phyloP scores from a whole-genome alignment of 768 basidiomycete species.

The Podaxis rugospora region DNA sequence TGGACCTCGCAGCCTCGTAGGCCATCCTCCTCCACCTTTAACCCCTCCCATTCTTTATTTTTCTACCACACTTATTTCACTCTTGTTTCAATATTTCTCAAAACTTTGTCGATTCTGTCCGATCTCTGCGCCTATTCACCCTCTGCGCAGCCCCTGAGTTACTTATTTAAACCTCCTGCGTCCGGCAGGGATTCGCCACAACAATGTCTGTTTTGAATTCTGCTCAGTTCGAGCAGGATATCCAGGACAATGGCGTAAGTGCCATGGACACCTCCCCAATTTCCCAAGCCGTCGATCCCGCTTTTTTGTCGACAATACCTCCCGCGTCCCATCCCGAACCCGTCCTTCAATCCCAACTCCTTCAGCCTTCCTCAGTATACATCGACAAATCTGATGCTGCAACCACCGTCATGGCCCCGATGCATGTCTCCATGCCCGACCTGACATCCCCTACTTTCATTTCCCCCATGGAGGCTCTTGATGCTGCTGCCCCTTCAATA shows the following conservation, averaged over 20 bases:
- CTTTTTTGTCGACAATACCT: slow-evolving; percentile 18
- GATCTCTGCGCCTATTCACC: neutral
- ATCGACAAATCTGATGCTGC: slow-evolving; percentile 26
- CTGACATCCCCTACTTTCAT: slow-evolving; percentile 28
- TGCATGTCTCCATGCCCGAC: slow-evolving; percentile 38
- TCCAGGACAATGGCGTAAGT: slow-evolving; percentile 21
- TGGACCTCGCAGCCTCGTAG: slow-evolving; percentile 8
- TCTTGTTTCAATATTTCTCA: neutral
- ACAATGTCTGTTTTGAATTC: slow-evolving; percentile 18
- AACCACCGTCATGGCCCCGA: slow-evolving; percentile 20
- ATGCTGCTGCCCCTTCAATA: slow-evolving; percentile 19
- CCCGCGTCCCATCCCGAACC: slow-evolving; percentile 18
- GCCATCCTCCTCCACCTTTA: neutral
- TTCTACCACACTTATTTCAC: neutral
- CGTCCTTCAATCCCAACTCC: slow-evolving; percentile 20
- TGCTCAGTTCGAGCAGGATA: slow-evolving; percentile 29
- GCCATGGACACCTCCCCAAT: slow-evolving; percentile 35
- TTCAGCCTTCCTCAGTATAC: slow-evolving; percentile 32
- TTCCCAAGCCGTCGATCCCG: slow-evolving; percentile 20
- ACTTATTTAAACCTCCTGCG: slow-evolving; percentile 16
- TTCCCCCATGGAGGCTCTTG: slow-evolving; percentile 27
- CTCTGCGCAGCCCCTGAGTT: slow-evolving; percentile 1
- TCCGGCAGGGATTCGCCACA: neutral
- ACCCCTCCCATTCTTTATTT: neutral
- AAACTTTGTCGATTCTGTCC: neutral